phyloP scores from a whole-genome alignment of 176 grass and related monocot species.

The Leersia perrieri region DNA sequence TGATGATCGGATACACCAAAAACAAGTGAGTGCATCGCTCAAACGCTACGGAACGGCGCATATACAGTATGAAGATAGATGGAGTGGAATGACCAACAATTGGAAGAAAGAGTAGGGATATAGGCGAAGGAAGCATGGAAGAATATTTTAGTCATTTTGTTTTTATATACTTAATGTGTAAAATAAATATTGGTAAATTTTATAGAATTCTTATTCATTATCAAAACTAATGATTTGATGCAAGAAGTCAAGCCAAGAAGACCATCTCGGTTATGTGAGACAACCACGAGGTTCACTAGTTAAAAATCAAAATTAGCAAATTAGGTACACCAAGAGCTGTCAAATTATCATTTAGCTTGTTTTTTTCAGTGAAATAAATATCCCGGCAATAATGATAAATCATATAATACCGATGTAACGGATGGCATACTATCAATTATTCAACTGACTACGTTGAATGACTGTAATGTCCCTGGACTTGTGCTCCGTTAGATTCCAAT shows the following conservation, averaged over 20 bases:
- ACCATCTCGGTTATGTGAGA: too few relatives aligned
- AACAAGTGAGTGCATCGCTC: too few relatives aligned
- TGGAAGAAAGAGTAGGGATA: not conserved
- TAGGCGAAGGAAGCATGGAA: too few relatives aligned
- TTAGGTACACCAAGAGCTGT: not conserved
- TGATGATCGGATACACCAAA: too few relatives aligned
- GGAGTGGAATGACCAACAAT: not conserved
- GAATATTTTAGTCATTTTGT: not conserved
- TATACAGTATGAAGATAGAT: too few relatives aligned
- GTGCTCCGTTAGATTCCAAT: not conserved
- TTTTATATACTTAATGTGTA: not conserved
- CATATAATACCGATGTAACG: not conserved
- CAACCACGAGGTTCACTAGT: not conserved
- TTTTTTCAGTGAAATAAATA: not conserved
- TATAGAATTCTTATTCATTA: not conserved
- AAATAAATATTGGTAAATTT: not conserved
- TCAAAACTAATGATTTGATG: not conserved
- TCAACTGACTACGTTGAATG: not conserved
- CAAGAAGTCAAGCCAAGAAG: not conserved
- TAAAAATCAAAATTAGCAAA: not conserved
- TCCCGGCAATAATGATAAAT: not conserved
- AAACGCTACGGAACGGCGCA: too few relatives aligned
- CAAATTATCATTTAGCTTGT: not conserved
- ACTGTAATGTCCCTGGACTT: not conserved
- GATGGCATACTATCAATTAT: not conserved